Percentiles rank a stretch among this genome's conserved stretches.
Evolutionary conservation across 2,329 filamentous ascomycete species (phyloP).

Genomic region (Colletotrichum cordylinicola): DNA sequence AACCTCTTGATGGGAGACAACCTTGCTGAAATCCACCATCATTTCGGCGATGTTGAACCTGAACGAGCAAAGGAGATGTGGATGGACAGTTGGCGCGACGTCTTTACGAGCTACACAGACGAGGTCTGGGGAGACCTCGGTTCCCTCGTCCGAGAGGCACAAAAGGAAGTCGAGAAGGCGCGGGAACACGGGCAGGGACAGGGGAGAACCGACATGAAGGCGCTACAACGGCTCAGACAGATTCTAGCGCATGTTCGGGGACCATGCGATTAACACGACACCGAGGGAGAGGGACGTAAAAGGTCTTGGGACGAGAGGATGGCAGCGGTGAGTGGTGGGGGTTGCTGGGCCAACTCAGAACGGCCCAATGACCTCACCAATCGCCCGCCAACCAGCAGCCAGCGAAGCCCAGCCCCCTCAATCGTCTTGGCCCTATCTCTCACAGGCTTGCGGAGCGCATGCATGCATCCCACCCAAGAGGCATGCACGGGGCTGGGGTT

Average conservation of each 20-base stretch:
- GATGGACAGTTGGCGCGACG: constrained; percentile 61
- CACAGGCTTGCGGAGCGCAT: neutral
- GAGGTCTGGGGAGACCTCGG: constrained; percentile 73
- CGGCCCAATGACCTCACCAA: constrained; percentile 17
- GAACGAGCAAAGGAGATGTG: constrained; percentile 49
- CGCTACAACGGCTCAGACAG: constrained; percentile 40
- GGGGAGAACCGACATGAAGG: constrained; percentile 26
- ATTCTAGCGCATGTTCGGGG: constrained; percentile 42
- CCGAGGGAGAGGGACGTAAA: neutral
- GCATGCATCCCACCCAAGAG: constrained; percentile 10
- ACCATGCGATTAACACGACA: neutral
- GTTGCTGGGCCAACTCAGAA: constrained; percentile 19
- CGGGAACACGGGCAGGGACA: neutral
- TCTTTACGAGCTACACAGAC: constrained; percentile 64
- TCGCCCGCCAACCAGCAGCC: neutral
- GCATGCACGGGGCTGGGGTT: neutral
- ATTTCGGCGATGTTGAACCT: constrained; percentile 45
- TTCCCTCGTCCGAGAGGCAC: constrained; percentile 61
- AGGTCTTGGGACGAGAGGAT: neutral
- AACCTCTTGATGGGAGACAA: constrained; percentile 37
- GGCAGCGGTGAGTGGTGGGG: neutral
- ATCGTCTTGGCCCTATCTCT: neutral
- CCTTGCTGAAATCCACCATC: constrained; percentile 13
- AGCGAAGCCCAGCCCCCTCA: constrained; percentile 19
- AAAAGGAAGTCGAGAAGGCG: constrained; percentile 55